Percentiles rank a stretch among this genome's conserved stretches.
Conservation (phyloP, 2,329 filamentous ascomycete species). For the Colletotrichum sp. region DNA sequence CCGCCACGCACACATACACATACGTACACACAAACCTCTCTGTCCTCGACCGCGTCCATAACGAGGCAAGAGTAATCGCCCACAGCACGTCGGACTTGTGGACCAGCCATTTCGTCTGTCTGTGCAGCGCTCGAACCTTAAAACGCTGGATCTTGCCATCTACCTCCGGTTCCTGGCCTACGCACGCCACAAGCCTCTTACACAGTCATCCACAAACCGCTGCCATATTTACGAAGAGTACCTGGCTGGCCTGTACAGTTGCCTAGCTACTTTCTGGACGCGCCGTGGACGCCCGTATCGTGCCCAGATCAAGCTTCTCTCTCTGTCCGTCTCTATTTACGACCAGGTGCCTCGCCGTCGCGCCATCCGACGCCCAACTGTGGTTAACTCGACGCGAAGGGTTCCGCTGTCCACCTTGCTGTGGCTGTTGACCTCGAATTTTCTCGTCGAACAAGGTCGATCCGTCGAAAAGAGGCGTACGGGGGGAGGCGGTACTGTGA, state of each 20-base stretch:
- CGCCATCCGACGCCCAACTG: neutral
- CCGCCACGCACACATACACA: neutral
- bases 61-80: neutral
- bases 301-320: neutral
- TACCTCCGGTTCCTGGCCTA: conserved; percentile 10
- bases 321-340: neutral
- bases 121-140: conserved; percentile 18
- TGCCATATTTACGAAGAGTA: neutral
- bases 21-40: neutral
- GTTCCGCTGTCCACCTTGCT: neutral
- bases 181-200: conserved; percentile 1
- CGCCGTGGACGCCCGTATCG: neutral
- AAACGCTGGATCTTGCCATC: neutral
- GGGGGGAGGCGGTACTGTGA: neutral
- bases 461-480: neutral
- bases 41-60: neutral
- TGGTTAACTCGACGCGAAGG: neutral
- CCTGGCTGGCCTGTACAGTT: neutral
- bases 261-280: neutral
- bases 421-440: neutral
- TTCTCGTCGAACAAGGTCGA: neutral
- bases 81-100: neutral
- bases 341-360: neutral
- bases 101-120: neutral
- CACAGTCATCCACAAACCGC: neutral